Conservation (phyloP, 2,329 filamentous ascomycete genomes). For the Alternaria brassicicola region DNA sequence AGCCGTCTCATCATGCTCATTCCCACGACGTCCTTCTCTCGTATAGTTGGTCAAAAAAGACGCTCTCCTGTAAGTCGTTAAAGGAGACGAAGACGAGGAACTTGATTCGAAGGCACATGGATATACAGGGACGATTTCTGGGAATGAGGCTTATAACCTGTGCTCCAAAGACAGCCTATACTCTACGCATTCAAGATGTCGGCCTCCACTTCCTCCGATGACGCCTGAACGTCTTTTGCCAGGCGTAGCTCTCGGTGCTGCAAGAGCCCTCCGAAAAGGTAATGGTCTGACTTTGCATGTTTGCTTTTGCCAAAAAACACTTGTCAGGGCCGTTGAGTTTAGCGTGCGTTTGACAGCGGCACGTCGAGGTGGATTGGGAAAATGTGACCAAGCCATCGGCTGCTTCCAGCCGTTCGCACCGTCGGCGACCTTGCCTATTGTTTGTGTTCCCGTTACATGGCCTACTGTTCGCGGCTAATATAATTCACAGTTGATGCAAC, state of each 20-base stretch:
- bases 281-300: constrained; percentile 7
- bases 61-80: not conserved
- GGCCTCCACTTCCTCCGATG: constrained; percentile 12
- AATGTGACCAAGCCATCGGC: not conserved
- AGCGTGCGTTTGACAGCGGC: constrained; percentile 3
- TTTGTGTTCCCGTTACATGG: constrained; percentile 2
- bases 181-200: not conserved
- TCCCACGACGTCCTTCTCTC: not conserved
- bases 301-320: constrained; percentile 6
- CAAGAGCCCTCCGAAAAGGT: constrained; percentile 23
- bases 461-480: not conserved
- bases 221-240: constrained; percentile 24
- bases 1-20: not conserved
- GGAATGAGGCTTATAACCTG: not conserved
- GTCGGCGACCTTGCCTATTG: not conserved
- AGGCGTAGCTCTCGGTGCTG: constrained; percentile 30
- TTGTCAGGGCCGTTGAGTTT: constrained; percentile 4
- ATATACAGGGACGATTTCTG: not conserved
- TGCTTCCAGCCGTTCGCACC: constrained; percentile 4
- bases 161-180: not conserved
- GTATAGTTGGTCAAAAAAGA: not conserved
- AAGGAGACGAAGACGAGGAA: not conserved
- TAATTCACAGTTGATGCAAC: not conserved
- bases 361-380: not conserved
- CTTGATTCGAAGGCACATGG: not conserved